Evolutionary conservation across 2,329 filamentous ascomycete genomes (phyloP), one percentile per base, ranked within the genome.

Genomic region (Pyricularia grisea): DNA sequence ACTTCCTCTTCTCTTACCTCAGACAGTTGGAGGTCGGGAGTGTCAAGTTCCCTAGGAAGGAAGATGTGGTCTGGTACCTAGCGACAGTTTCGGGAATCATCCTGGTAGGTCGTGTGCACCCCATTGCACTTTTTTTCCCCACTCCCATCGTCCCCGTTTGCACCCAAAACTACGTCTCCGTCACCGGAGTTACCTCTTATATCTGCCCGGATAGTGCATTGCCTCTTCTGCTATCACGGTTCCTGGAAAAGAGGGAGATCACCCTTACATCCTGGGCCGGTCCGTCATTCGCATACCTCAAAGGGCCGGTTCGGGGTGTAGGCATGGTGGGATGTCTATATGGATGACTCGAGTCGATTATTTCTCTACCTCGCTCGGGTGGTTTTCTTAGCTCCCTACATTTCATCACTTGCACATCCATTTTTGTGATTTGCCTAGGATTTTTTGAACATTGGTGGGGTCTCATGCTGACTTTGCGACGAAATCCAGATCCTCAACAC

Each of bases 181-280:
- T 31, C 67, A 30, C 27, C 23, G 30, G 61, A 69, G 71, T 69
- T 74, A 78, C 81, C 85, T 86, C 84, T 82, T 83, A 84, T 88
- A 91, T 91, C 90, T 92, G 90, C 90, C 90, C 90, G 90, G 86
- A 87, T 90, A 91, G 90, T 84, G 83, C 76, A 76, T 72, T 75
- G 68, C 74, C 79, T 81, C 85, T 81, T 85, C 90, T 87, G 83
- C 89, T 92, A 89, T 90, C 85, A 83, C 90, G 90, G 90, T 92
- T 92, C 90, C 90, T 92, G 89, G 83, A 91, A 88, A 81, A 83
- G 90, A 92, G 90, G 90, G 85, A 92, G 89, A 92, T 87, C 83
- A 87, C 88, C 90, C 89, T 86, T 87, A 83, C 85, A 85, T 83
- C 83, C 84, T 78, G 74, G 78, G 74, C 78, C 81, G 81, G 80